Base-by-base conservation (phyloP, 306 rosid genomes). In the Fragaria nilgerrensis region DNA sequence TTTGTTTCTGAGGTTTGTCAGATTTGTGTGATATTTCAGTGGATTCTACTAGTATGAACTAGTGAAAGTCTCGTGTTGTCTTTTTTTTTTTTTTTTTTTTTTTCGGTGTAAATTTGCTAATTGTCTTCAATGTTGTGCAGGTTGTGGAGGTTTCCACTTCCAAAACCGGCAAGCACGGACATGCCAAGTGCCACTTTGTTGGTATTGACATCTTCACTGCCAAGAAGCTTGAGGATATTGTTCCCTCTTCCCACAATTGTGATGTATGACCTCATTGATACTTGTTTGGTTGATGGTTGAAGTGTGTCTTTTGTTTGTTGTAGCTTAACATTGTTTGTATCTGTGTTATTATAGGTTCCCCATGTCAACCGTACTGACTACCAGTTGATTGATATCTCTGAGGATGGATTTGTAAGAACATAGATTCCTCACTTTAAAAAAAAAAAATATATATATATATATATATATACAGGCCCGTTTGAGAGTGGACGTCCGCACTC, bases 71-170 rank as follows among this genome's bases (percentile, higher is more conserved):
- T 50, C 13, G 6, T 7, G 1, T 22, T 48, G 43, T 49, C 5
- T 29, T 32, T 32, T 2, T 32, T 14, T 13, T 17, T 66, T 44
- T 62, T 29, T 27, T 72, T 16, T 16, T 12, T 68, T 32, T 72
- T 69, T 14, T 1, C 4, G 14, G 14, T 11, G 6, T n/a, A 15
- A 29, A 64, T 64, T 32, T 36, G 19, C 53, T 0, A 12, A 9
- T 5, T 0, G 19, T 5, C 13, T 52, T 50, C 29, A 5, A 25
- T 77, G 77, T 27, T 9, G 62, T 41, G 75, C 87, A 94, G 98
- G 98, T 94, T 73, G 98, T 94, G 68, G 97, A 94, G 84, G 98
- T 94, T 83, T 94, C 97, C 5, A 94, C 98, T 61, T 94, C 97
- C 59, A 94, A 94, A 77, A 94, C 98, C 20, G 98, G 98, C 43